Evolutionary conservation across 2,329 filamentous ascomycete genomes (phyloP).

Genomic region (Cephalotrichum gorgonifer): DNA sequence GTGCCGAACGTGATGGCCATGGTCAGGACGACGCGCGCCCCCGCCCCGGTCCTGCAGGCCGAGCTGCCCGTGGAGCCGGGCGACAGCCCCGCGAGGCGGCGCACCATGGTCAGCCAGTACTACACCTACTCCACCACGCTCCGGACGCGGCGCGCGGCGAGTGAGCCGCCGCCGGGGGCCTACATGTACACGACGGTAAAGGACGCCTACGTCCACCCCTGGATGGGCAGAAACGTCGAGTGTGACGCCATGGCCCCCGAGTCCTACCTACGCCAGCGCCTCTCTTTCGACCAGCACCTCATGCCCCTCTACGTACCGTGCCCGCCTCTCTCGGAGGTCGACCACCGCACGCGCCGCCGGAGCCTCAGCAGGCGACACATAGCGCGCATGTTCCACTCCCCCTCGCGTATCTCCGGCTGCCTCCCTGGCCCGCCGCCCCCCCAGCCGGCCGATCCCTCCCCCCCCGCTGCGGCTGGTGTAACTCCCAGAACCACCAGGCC

Average conservation of each 20-base stretch:
- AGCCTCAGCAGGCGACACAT: constrained; percentile 25
- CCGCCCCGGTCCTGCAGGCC: not conserved
- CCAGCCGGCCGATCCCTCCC: not conserved
- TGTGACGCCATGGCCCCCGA: too few relatives aligned
- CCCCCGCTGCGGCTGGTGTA: not conserved
- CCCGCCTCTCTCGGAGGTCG: constrained; percentile 15
- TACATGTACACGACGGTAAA: not conserved
- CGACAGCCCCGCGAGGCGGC: not conserved
- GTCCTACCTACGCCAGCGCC: not conserved
- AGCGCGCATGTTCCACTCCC: constrained; percentile 21
- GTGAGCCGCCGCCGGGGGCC: not conserved
- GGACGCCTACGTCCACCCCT: not conserved
- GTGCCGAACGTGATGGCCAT: not conserved
- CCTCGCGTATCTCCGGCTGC: constrained; percentile 3
- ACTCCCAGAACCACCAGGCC: not conserved
- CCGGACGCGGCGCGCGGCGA: not conserved
- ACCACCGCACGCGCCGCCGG: constrained; percentile 20
- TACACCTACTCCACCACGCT: not conserved
- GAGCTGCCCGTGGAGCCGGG: not conserved
- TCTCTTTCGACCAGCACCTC: not conserved
- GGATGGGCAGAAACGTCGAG: too few relatives aligned
- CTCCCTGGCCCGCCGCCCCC: not conserved
- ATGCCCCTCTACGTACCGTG: not conserved
- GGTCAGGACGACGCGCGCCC: not conserved
- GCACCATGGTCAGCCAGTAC: not conserved